phyloP scores from a whole-genome alignment of 2,329 filamentous ascomycete genomes.

The Xylaria sp. region DNA sequence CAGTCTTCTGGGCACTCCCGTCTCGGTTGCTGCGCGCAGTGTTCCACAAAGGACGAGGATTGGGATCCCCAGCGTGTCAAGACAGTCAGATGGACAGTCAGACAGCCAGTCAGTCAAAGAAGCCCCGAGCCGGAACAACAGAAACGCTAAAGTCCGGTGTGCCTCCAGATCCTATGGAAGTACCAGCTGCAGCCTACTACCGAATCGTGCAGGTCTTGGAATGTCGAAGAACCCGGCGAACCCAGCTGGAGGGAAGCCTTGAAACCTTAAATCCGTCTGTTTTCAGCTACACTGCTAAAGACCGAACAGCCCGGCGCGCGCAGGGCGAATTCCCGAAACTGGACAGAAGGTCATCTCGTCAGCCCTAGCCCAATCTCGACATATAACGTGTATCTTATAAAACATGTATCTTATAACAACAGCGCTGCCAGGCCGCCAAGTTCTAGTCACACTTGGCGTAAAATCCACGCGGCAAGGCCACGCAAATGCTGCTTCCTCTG shows the following conservation, averaged over 20 bases:
- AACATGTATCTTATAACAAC: no score
- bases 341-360: constrained; percentile 7
- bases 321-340: not conserved
- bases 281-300: constrained; percentile 4
- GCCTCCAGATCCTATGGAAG: constrained; percentile 3
- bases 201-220: constrained; percentile 15
- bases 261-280: constrained; percentile 12
- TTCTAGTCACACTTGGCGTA: constrained; percentile 9
- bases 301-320: not conserved
- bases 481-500: constrained; percentile 3
- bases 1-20: not conserved
- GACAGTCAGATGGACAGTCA: no score
- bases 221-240: constrained; percentile 2
- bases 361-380: constrained; percentile 1
- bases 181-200: no score
- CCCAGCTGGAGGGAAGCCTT: no score
- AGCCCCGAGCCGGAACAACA: constrained; percentile 12
- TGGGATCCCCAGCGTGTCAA: not conserved
- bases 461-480: constrained; percentile 9
- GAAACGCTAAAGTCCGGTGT: not conserved
- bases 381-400: not conserved
- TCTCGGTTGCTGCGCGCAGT: not conserved
- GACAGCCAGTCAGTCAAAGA: not conserved
- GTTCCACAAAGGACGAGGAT: constrained; percentile 9
- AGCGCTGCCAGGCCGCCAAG: no score